Percentiles rank a stretch among this genome's conserved stretches.
phyloP scores from a whole-genome alignment of 257 asterid species.

The Ligustrum vulgare region DNA sequence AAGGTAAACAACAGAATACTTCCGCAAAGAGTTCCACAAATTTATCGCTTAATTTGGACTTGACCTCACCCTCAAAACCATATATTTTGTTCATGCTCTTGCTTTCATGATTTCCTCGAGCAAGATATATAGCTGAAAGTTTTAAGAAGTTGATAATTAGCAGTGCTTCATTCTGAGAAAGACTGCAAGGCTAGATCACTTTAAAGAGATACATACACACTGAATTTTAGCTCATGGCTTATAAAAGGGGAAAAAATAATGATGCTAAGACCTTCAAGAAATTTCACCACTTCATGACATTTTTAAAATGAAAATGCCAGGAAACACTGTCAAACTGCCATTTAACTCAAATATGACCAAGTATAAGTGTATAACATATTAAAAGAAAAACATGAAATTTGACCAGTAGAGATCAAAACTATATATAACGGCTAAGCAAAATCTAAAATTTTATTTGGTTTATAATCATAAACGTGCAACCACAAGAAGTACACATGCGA shows the following conservation, averaged over 20 bases:
- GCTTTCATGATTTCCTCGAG: slow-evolving; percentile 99
- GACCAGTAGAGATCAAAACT: neutral
- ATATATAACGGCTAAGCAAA: neutral
- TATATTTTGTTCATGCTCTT: slow-evolving; percentile 98
- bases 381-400: neutral
- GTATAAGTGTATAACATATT: neutral
- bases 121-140: slow-evolving; percentile 80
- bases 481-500: slow-evolving; percentile 12
- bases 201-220: slow-evolving; percentile 8
- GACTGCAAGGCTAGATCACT: neutral
- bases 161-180: slow-evolving; percentile 12
- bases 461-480: neutral
- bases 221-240: neutral
- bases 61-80: slow-evolving; percentile 99
- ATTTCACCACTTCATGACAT: neutral
- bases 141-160: slow-evolving; percentile 24
- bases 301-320: neutral
- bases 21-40: slow-evolving; percentile 97
- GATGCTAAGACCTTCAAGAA: neutral
- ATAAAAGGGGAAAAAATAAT: neutral
- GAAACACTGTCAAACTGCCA: slow-evolving; percentile 12
- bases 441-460: too few species aligned
- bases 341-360: slow-evolving; percentile 11
- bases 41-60: slow-evolving; percentile 79
- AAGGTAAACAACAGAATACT: slow-evolving; percentile 94